phyloP scores from a whole-genome alignment of 2,329 filamentous ascomycete genomes.

The Exophiala sideris region DNA sequence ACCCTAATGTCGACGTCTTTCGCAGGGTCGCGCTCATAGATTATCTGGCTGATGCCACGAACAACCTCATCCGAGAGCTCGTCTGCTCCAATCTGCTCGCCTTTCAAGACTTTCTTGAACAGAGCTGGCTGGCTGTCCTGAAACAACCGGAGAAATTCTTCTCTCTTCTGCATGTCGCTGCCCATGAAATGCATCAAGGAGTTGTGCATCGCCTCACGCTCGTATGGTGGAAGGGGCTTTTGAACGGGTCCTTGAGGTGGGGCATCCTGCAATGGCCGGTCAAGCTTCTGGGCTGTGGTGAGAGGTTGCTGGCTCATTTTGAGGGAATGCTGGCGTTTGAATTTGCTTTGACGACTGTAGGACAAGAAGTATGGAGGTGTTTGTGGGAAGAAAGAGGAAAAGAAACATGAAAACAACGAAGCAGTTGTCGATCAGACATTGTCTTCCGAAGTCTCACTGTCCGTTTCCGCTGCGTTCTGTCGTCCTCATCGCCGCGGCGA shows the following conservation, averaged over 20 bases:
- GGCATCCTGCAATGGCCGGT: neutral
- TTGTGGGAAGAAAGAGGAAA: neutral
- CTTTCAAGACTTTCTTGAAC: neutral
- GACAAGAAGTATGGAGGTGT: neutral
- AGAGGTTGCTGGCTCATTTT: neutral
- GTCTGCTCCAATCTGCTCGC: neutral
- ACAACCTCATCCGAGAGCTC: neutral
- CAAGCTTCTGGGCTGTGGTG: neutral
- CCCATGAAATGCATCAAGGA: neutral
- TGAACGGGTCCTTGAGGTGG: neutral
- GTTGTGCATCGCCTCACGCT: constrained; percentile 3
- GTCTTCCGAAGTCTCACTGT: neutral
- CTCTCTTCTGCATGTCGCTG: neutral
- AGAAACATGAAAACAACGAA: neutral
- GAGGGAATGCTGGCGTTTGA: neutral
- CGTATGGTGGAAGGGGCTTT: neutral
- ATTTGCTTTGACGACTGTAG: neutral
- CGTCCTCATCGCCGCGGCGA: neutral
- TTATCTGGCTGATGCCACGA: neutral
- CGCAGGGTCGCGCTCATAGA: neutral
- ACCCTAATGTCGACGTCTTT: constrained; percentile 1
- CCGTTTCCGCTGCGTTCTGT: neutral
- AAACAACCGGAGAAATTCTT: constrained; percentile 1
- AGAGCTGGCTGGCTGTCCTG: constrained; percentile 1
- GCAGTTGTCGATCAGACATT: neutral